These are phyloP conservation scores for Colletotrichum sojae DNA, from an alignment of 2,329 filamentous ascomycete species.

Conservation along the genomic window DNA sequence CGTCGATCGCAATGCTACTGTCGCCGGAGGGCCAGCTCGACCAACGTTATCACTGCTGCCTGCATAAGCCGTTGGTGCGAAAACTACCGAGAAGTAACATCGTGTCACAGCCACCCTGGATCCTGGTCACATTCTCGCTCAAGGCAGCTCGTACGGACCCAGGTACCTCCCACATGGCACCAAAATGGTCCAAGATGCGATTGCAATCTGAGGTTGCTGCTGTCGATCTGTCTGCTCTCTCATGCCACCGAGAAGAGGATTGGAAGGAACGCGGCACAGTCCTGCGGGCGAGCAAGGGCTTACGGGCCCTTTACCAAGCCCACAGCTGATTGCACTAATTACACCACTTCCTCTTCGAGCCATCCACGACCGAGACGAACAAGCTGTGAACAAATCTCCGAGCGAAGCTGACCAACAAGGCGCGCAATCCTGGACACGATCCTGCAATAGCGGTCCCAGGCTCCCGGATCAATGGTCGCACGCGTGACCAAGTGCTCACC, in stretches of 20 bases:
- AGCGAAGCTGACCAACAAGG: slow-evolving; percentile 24
- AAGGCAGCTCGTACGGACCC: not conserved
- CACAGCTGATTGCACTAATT: slow-evolving; percentile 19
- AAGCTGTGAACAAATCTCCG: slow-evolving; percentile 27
- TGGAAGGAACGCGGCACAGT: slow-evolving; percentile 12
- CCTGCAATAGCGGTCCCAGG: slow-evolving; percentile 35
- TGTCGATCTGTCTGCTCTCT: slow-evolving; percentile 7
- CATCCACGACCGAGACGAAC: slow-evolving; percentile 14
- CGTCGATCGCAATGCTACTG: slow-evolving; percentile 30
- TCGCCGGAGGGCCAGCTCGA: not conserved
- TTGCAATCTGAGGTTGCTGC: slow-evolving; percentile 10
- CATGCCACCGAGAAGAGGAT: not conserved
- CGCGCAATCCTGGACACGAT: slow-evolving; percentile 14
- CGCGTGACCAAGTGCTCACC: slow-evolving; percentile 9
- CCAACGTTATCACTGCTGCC: slow-evolving; percentile 1
- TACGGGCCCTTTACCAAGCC: not conserved
- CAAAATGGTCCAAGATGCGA: not conserved
- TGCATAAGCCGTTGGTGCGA: not conserved
- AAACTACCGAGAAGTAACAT: slow-evolving; percentile 8
- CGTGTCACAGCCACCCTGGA: slow-evolving; percentile 6
- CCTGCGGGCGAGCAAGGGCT: not conserved
- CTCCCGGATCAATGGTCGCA: slow-evolving; percentile 27
- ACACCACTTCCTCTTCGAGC: slow-evolving; percentile 22
- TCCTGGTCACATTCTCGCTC: slow-evolving; percentile 13
- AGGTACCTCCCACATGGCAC: not conserved